phyloP scores from a whole-genome alignment of 257 asterid genomes.

The Gentiana dahurica region DNA sequence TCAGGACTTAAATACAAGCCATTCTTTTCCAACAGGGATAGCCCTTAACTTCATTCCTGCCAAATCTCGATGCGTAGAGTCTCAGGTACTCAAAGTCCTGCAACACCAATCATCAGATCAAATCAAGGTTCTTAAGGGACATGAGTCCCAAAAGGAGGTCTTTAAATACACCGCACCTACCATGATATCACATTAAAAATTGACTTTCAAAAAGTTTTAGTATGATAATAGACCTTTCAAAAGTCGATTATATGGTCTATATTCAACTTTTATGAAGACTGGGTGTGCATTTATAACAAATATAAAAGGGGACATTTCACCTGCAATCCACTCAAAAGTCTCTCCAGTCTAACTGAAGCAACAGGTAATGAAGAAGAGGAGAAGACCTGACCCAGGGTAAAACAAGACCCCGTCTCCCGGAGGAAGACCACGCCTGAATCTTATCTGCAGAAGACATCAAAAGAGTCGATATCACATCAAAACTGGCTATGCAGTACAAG shows the following conservation, averaged over 20 bases:
- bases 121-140: too few relatives aligned
- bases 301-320: conserved; percentile 23
- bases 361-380: conserved; percentile 81
- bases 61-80: conserved; percentile 69
- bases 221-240: too few relatives aligned
- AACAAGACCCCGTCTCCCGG: conserved; percentile 96
- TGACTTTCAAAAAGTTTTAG: too few relatives aligned
- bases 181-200: too few relatives aligned
- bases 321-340: conserved; percentile 94
- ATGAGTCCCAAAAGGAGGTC: too few relatives aligned
- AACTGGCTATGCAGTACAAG: neutral
- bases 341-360: conserved; percentile 87
- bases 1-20: conserved; percentile 89
- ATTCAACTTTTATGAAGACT: too few relatives aligned
- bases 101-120: conserved; percentile 1
- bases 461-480: conserved; percentile 3
- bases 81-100: conserved; percentile 86
- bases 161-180: too few relatives aligned
- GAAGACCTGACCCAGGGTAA: conserved; percentile 96
- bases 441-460: conserved; percentile 40
- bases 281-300: too few relatives aligned
- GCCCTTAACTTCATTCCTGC: conserved; percentile 87
- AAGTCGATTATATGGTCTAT: too few relatives aligned
- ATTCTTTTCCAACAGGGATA: conserved; percentile 65
- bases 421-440: conserved; percentile 95